Evolutionary conservation across 257 asterid species (phyloP).

Genomic region (Verbena officinalis): DNA sequence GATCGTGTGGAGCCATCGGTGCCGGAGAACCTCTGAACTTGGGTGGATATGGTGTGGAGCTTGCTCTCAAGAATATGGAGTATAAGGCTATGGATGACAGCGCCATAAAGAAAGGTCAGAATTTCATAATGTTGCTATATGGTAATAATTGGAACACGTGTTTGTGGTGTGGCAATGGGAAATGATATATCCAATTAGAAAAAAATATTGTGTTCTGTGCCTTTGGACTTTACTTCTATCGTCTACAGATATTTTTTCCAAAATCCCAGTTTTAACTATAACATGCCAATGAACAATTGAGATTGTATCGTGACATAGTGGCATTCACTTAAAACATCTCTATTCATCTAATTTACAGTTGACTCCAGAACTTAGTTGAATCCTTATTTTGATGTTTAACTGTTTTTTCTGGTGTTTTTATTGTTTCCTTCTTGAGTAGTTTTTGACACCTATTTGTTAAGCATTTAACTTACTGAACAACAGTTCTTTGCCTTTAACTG

Average conservation of each 20-base stretch:
- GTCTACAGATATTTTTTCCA: slow-evolving; percentile 3
- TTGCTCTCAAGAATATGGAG: slow-evolving; percentile 99
- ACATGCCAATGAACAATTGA: neutral
- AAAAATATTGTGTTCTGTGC: slow-evolving; percentile 1
- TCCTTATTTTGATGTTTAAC: neutral
- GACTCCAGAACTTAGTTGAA: slow-evolving; percentile 15
- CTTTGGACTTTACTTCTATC: neutral
- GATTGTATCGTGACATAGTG: slow-evolving; percentile 4
- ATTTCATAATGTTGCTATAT: slow-evolving; percentile 20
- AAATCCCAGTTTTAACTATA: slow-evolving; percentile 7
- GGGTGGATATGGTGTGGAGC: slow-evolving; percentile 99
- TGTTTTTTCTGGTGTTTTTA: neutral
- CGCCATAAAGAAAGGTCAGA: slow-evolving; percentile 70
- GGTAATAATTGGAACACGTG: slow-evolving; percentile 19
- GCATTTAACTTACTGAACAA: slow-evolving; percentile 15
- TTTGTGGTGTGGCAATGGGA: slow-evolving; percentile 8
- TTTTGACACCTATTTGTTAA: neutral
- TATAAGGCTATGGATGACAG: slow-evolving; percentile 99
- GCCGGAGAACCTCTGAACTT: slow-evolving; percentile 76
- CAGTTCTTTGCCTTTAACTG: slow-evolving; percentile 5
- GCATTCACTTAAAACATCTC: slow-evolving; percentile 3
- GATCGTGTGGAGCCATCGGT: slow-evolving; percentile 84
- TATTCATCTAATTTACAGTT: slow-evolving; percentile 3
- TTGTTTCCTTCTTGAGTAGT: neutral
- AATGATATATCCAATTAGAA: slow-evolving; percentile 19